Evolutionary conservation across 1,284 basidiomycete species (phyloP).

Genomic region (Naganishia albida): DNA sequence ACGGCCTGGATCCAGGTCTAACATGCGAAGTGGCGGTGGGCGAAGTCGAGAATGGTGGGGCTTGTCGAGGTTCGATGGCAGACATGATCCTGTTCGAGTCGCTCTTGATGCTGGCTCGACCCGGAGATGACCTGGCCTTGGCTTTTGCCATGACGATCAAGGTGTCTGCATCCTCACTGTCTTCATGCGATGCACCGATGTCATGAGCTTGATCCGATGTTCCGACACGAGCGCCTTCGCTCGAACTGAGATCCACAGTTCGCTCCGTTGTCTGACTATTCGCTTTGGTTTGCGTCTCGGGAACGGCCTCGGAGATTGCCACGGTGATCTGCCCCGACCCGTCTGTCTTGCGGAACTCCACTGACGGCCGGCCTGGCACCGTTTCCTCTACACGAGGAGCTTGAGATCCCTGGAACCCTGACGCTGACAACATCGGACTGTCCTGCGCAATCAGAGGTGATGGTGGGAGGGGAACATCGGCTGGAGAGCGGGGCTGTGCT

Average conservation of each 20-base stretch:
- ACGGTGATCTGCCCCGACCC: background rate
- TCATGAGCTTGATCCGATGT: background rate
- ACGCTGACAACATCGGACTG: background rate
- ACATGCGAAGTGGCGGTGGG: conserved; percentile 8
- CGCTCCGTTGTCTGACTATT: background rate
- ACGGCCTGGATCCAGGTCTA: background rate
- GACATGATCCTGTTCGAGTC: conserved; percentile 20
- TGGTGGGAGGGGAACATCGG: conserved; percentile 21
- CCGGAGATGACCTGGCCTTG: conserved; percentile 2
- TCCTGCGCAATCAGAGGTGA: conserved; percentile 13
- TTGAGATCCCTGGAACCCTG: background rate
- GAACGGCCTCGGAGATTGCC: background rate
- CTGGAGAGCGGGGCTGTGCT: background rate
- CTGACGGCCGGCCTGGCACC: background rate
- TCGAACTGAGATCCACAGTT: background rate
- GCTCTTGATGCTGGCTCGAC: background rate
- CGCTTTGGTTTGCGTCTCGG: background rate
- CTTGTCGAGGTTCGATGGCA: conserved; percentile 18
- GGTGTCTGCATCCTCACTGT: background rate
- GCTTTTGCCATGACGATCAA: background rate
- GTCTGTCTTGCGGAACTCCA: background rate
- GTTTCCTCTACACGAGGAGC: background rate
- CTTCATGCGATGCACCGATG: background rate
- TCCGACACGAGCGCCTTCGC: background rate
- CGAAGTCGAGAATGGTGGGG: conserved; percentile 4